phyloP scores from a whole-genome alignment of 768 basidiomycete genomes.

The Rhizopogon salebrosus region DNA sequence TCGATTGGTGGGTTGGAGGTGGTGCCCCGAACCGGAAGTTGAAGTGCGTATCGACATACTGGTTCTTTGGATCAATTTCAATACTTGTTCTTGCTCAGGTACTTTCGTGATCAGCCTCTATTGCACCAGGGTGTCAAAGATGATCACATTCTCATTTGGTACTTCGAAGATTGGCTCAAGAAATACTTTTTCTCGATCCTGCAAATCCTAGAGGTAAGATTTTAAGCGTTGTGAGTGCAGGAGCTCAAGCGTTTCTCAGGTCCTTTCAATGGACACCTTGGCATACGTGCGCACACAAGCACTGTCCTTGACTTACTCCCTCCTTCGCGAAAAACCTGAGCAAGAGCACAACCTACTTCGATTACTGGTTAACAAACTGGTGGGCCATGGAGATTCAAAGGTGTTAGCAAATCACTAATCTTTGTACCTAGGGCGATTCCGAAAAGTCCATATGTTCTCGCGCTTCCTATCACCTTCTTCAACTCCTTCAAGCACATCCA shows the following conservation, averaged over 20 bases:
- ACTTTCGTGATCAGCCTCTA: conserved; percentile 86
- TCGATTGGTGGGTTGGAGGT: conserved; percentile 97
- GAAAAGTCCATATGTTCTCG: conserved; percentile 86
- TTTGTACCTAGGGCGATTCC: conserved; percentile 65
- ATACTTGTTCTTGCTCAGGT: conserved; percentile 40
- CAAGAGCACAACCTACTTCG: conserved; percentile 96
- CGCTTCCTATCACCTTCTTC: conserved; percentile 84
- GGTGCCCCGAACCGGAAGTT: conserved; percentile 87
- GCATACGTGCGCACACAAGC: conserved; percentile 86
- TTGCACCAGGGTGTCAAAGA: conserved; percentile 61
- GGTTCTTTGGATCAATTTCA: not conserved
- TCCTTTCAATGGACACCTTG: conserved; percentile 77
- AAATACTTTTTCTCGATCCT: conserved; percentile 92
- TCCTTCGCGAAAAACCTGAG: conserved; percentile 88
- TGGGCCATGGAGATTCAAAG: conserved; percentile 27
- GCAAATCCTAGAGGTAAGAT: conserved; percentile 78
- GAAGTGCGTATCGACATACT: conserved; percentile 44
- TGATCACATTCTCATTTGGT: conserved; percentile 72
- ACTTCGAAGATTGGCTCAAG: conserved; percentile 97
- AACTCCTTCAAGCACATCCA: conserved; percentile 86
- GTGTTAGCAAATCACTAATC: not conserved
- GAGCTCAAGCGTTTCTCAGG: conserved; percentile 34
- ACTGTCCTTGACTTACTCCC: conserved; percentile 67
- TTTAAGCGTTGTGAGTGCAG: not conserved
- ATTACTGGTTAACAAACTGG: conserved; percentile 91